A percentile compares a stretch with the other conserved stretches of the same genome.
Evolutionary conservation across 1,284 basidiomycete species (phyloP).

Genomic region (Cystobasidium pallidum): DNA sequence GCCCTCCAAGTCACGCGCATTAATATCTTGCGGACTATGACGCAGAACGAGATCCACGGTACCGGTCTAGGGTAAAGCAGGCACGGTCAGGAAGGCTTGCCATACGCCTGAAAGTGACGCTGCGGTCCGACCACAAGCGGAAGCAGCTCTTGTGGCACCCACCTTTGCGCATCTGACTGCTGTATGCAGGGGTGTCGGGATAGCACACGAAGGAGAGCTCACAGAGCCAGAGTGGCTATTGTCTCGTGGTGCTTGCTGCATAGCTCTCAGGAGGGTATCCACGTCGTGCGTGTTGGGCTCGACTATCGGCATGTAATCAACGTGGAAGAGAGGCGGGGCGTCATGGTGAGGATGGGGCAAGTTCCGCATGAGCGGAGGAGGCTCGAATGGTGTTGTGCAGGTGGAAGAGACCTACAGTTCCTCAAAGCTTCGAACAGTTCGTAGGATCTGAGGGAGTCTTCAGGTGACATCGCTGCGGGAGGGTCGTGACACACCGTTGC

Average conservation of each 20-base stretch:
- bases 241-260: conserved; percentile 10
- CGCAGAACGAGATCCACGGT: conserved; percentile 51
- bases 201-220: neutral
- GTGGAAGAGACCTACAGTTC: conserved; percentile 43
- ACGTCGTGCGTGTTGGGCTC: conserved; percentile 28
- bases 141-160: conserved; percentile 15
- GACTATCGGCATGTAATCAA: conserved; percentile 13
- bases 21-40: conserved; percentile 48
- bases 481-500: conserved; percentile 17
- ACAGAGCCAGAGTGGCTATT: neutral
- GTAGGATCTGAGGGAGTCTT: conserved; percentile 49
- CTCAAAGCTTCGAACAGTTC: conserved; percentile 50
- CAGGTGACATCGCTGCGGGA: conserved; percentile 43
- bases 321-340: neutral
- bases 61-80: conserved; percentile 47
- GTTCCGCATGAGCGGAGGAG: neutral
- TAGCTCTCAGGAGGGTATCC: conserved; percentile 5
- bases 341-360: neutral
- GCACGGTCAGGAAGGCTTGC: neutral
- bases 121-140: neutral
- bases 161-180: conserved; percentile 52
- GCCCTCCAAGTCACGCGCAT: conserved; percentile 58
- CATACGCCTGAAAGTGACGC: no score
- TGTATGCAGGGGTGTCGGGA: conserved; percentile 50
- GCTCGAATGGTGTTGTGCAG: neutral